Percentiles rank a stretch among this genome's conserved stretches.
These are phyloP conservation scores for Magnusiomyces fungicola DNA, from an alignment of 1,139 yeast genomes.

Conservation along the genomic window DNA sequence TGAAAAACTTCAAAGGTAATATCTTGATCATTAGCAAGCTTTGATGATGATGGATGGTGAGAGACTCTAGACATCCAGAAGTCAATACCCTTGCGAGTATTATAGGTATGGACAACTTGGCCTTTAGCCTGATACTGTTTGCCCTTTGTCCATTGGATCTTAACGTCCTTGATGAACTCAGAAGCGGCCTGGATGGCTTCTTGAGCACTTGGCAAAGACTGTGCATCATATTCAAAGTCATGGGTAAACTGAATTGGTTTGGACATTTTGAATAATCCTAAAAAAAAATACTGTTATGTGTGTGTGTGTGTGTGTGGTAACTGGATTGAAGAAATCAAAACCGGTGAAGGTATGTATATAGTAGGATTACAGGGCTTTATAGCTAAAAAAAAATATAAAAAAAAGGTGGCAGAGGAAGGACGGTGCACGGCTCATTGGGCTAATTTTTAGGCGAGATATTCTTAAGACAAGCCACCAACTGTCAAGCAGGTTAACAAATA, in stretches of 20 bases:
- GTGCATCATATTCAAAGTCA: constrained; percentile 20
- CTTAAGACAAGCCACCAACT: no score
- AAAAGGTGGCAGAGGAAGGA: no score
- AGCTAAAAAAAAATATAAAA: no score
- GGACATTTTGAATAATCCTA: background rate
- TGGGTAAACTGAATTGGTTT: constrained; percentile 2
- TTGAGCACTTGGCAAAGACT: constrained; percentile 24
- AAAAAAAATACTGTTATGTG: no score
- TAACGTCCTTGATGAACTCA: constrained; percentile 20
- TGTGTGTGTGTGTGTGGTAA: no score
- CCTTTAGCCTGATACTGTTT: constrained; percentile 16
- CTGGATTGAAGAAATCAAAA: no score
- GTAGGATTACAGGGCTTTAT: no score
- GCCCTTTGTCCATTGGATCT: constrained; percentile 22
- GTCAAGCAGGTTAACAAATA: no score
- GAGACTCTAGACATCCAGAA: constrained; percentile 45
- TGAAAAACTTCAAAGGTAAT: constrained; percentile 29
- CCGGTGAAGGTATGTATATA: no score
- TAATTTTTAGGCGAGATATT: no score
- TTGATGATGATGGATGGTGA: constrained; percentile 24
- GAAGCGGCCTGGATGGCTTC: constrained; percentile 23
- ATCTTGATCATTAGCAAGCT: constrained; percentile 17
- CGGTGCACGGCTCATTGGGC: no score
- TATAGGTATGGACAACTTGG: constrained; percentile 34
- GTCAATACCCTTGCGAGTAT: constrained; percentile 32